Evolutionary conservation across 2,329 filamentous ascomycete species (phyloP), one percentile per base, ranked within the genome.

Genomic region (Magnaporthiopsis rhizophila): DNA sequence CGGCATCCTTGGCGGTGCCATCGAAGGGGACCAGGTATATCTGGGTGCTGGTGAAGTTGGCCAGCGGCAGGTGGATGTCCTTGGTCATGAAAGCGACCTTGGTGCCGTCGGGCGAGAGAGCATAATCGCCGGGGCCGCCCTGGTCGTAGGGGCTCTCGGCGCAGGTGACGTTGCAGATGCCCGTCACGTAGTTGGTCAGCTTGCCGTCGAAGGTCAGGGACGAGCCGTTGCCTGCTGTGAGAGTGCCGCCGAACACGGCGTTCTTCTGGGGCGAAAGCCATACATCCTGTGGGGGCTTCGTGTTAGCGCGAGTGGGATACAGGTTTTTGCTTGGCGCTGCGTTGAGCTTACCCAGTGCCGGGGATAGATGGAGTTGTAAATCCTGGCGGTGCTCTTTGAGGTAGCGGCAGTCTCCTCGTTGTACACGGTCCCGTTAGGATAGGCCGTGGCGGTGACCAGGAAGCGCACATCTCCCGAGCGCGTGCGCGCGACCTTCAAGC

Each of bases 41-140:
- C 36, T 75, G 70, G 63, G 72, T 66, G 58, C 71, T 67, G n/a
- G 74, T 75, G 68, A 86, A 88, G 68, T 86, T 81, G 0, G 83
- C 82, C 36, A 81, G 78, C 62, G 83, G 80, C 12, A 83, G 73
- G n/a, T 77, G 73, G 0, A 81, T 81, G 65, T 84, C 83, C 67
- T 86, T 86, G 0, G 83, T 79, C 0, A 83, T 77, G 70, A 85
- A 86, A 15, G 82, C 77, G n/a, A 86, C 76, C 11, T 66, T 69
- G 64, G 64, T 72, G 3, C 81, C 82, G 65, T 78, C 73, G 18
- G 72, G 74, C 38, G 79, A 79, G 64, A 86, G 78, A 67, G 88
- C 85, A 65, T 88, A 89, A 69, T 88, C 81, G 59, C 83, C 81
- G 13, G 81, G 75, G 12, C 83, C 86, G 13, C 86, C 79, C 32